A percentile compares a stretch with the other conserved stretches of the same genome.
These are phyloP conservation scores for Sphagnum fallax DNA, from an alignment of 228 moss, liverwort and hornwort species.

Conservation along the genomic window DNA sequence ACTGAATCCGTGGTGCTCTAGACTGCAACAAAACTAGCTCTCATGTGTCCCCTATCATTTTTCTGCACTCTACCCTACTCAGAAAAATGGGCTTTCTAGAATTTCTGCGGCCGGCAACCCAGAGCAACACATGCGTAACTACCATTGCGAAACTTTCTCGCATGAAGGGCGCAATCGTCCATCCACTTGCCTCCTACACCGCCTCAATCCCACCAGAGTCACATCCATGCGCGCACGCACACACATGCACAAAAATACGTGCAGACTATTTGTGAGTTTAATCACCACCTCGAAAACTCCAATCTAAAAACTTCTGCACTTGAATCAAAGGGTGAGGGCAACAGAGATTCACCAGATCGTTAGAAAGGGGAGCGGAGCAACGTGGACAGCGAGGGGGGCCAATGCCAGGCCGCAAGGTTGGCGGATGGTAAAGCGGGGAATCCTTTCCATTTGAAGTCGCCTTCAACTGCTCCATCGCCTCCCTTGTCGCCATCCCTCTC, in stretches of 20 bases:
- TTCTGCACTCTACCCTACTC: too few species aligned
- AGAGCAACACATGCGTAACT: neutral
- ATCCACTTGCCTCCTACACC: conserved; percentile 81
- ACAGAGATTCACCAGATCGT: conserved; percentile 53
- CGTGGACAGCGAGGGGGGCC: conserved; percentile 91
- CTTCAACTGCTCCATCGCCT: conserved; percentile 46
- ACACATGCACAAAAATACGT: neutral
- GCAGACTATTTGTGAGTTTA: neutral
- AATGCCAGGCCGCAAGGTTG: conserved; percentile 80
- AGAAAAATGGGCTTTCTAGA: too few species aligned
- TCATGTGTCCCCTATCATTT: too few species aligned
- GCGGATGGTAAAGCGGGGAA: conserved; percentile 66
- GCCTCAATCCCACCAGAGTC: neutral
- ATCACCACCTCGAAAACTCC: neutral
- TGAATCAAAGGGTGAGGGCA: neutral
- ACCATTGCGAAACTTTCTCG: conserved; percentile 98
- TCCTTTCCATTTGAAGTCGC: conserved; percentile 23
- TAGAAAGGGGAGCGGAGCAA: conserved; percentile 90
- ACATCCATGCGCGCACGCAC: neutral
- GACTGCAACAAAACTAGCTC: too few species aligned
- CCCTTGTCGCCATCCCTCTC: conserved; percentile 34
- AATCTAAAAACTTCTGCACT: neutral
- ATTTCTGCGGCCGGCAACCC: too few species aligned
- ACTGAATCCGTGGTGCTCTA: too few species aligned
- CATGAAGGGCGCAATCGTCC: conserved; percentile 96